These are phyloP conservation scores for Abelmoschus esculentus DNA, from an alignment of 345 rosid species.

Conservation along the genomic window DNA sequence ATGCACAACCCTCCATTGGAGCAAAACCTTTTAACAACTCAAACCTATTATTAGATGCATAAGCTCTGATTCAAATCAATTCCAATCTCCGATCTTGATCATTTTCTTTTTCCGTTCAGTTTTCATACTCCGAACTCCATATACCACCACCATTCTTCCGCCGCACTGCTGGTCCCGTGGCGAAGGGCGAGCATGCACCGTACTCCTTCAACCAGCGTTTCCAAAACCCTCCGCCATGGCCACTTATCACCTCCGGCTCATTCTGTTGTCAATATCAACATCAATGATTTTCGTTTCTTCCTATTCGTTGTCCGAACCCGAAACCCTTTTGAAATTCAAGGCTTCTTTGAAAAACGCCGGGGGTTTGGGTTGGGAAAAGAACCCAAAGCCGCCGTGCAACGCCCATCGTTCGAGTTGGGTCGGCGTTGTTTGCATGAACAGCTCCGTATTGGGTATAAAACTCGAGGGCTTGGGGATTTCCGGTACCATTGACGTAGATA, in stretches of 20 bases:
- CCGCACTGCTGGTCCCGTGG: constrained; percentile 24
- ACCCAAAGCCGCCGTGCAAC: constrained; percentile 25
- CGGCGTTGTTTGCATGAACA: constrained; percentile 47
- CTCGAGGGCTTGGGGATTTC: constrained; percentile 53
- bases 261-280: not conserved
- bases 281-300: constrained; percentile 2
- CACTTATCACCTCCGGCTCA: not conserved
- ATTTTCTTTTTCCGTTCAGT: not conserved
- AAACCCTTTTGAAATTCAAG: constrained; percentile 56
- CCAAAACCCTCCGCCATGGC: constrained; percentile 10
- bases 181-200: constrained; percentile 52
- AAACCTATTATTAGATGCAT: constrained; percentile 28
- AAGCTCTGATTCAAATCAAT: not conserved
- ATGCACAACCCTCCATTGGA: not conserved
- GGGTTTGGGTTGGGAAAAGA: constrained; percentile 40
- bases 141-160: not conserved
- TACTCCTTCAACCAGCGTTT: constrained; percentile 40
- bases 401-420: constrained; percentile 37
- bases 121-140: not conserved
- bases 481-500: constrained; percentile 41
- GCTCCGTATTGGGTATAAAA: constrained; percentile 48
- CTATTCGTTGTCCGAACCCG: constrained; percentile 29
- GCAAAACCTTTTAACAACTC: not conserved
- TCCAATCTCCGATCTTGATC: constrained; percentile 14
- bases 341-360: constrained; percentile 29